Percentiles rank a stretch among this genome's conserved stretches.
Conservation (phyloP, 768 basidiomycete species). For the Tricholoma sp. region DNA sequence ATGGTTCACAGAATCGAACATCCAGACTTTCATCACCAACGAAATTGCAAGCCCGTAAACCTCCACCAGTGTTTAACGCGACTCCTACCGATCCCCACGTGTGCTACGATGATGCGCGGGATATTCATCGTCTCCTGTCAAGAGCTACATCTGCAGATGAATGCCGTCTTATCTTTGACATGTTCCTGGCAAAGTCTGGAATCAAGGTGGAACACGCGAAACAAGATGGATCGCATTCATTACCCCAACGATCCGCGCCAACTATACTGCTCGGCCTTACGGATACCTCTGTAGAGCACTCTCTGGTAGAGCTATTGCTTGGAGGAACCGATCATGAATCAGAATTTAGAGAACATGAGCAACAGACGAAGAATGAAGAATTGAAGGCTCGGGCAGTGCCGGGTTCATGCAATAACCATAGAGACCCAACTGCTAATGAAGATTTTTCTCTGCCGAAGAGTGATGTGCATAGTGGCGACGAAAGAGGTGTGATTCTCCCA, state of each 20-base stretch:
- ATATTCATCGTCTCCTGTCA: conserved; percentile 63
- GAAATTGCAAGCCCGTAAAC: conserved; percentile 12
- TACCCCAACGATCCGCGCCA: conserved; percentile 28
- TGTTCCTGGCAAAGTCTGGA: conserved; percentile 67
- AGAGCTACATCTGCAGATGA: conserved; percentile 74
- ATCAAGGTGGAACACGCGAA: conserved; percentile 29
- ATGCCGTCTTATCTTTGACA: conserved; percentile 79
- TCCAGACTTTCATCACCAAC: conserved; percentile 5
- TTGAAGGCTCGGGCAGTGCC: background rate
- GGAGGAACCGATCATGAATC: conserved; percentile 17
- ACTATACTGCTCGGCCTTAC: conserved; percentile 8
- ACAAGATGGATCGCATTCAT: conserved; percentile 27
- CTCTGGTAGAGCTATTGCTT: conserved; percentile 45
- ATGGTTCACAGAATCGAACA: background rate
- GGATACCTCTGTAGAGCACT: conserved; percentile 39
- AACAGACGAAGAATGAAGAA: conserved; percentile 9
- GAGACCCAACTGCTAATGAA: background rate
- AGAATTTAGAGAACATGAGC: conserved; percentile 7
- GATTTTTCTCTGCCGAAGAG: background rate
- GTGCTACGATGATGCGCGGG: conserved; percentile 44
- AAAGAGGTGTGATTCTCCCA: background rate
- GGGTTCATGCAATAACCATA: background rate
- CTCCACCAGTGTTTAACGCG: conserved; percentile 12
- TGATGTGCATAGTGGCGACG: background rate
- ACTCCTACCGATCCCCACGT: conserved; percentile 19